Conservation (phyloP, 805 yeast species). For the Cyberlindnera galapagoensis region DNA sequence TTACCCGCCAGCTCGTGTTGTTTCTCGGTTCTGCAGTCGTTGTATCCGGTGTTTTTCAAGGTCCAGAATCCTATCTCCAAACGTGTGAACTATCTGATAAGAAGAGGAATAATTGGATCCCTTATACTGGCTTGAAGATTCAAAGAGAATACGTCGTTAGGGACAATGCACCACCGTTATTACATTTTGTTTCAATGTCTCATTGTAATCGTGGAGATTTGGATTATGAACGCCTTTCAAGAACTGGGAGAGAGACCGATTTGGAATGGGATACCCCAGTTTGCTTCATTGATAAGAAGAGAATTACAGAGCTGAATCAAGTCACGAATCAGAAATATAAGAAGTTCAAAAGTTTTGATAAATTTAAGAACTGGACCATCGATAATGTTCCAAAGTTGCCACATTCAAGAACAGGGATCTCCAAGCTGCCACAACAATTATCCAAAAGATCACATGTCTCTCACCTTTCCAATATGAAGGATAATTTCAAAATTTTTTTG, state of each 20-base stretch:
- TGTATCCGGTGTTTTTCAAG: too few relatives aligned
- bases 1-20: too few relatives aligned
- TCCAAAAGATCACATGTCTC: not conserved
- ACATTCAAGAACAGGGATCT: conserved; percentile 4
- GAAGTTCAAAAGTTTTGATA: conserved; percentile 2
- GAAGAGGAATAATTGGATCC: conserved; percentile 19
- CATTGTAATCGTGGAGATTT: conserved; percentile 48
- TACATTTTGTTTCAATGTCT: conserved; percentile 39
- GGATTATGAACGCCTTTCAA: conserved; percentile 34
- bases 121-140: conserved; percentile 52
- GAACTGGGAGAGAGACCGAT: conserved; percentile 31
- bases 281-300: conserved; percentile 30
- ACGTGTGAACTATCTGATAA: too few relatives aligned
- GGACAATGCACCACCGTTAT: conserved; percentile 29
- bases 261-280: conserved; percentile 44
- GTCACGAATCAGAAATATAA: not conserved
- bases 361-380: conserved; percentile 2
- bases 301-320: conserved; percentile 1
- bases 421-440: conserved; percentile 4
- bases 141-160: conserved; percentile 41
- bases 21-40: too few relatives aligned
- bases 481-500: conserved; percentile 8
- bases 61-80: too few relatives aligned
- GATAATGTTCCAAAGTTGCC: conserved; percentile 8
- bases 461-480: conserved; percentile 1